Conservation (phyloP, 352 stramenopile species). For the Pythium scleroteichum region DNA sequence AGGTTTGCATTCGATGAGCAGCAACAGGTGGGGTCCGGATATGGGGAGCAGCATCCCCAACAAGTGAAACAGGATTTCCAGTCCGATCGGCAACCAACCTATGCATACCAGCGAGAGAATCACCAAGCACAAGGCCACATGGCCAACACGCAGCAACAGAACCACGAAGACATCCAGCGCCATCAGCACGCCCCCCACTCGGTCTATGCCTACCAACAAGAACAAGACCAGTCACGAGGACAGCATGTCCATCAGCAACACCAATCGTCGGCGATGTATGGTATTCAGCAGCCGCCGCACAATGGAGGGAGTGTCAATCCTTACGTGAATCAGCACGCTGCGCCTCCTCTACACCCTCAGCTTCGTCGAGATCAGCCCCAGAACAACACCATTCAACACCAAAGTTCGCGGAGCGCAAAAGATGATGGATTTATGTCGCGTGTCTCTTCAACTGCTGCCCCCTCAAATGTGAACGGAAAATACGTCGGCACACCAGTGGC, state of each 20-base stretch:
- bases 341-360: background rate
- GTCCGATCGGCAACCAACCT: background rate
- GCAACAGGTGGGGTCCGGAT: slow-evolving; percentile 2
- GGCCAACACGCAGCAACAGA: slow-evolving; percentile 12
- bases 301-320: background rate
- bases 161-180: slow-evolving; percentile 22
- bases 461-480: slow-evolving; percentile 4
- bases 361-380: background rate
- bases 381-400: background rate
- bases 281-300: background rate
- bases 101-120: slow-evolving; percentile 4
- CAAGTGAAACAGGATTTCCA: slow-evolving; percentile 3
- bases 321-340: background rate
- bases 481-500: slow-evolving; percentile 1
- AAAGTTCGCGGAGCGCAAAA: slow-evolving; percentile 19
- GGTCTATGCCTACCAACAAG: background rate
- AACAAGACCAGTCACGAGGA: background rate
- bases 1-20: background rate
- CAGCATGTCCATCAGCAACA: background rate
- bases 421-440: background rate
- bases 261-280: background rate
- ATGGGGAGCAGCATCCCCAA: background rate
- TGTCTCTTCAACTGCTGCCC: slow-evolving; percentile 7
- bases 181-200: slow-evolving; percentile 3
- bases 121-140: background rate